These are phyloP conservation scores for Limonomyces culmigenus DNA, from an alignment of 1,284 basidiomycete species.

Conservation along the genomic window DNA sequence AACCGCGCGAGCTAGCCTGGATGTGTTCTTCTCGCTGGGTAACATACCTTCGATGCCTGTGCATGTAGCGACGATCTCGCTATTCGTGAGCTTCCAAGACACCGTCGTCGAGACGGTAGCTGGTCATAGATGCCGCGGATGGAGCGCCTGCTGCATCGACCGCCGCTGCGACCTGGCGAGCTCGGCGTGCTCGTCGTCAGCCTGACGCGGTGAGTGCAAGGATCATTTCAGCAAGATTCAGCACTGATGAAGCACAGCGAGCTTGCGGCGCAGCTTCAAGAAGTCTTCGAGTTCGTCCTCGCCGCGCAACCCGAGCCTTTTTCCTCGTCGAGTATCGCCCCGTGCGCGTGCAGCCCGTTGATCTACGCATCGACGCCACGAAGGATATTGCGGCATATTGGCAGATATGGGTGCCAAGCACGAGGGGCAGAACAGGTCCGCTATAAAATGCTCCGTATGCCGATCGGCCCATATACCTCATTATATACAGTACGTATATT, in stretches of 20 bases:
- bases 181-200: slow-evolving; percentile 86
- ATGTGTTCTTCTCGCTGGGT: slow-evolving; percentile 72
- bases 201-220: slow-evolving; percentile 67
- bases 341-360: no score
- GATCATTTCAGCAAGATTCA: not conserved
- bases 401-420: no score
- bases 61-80: slow-evolving; percentile 88
- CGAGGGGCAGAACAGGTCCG: no score
- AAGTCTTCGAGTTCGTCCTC: slow-evolving; percentile 70
- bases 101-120: slow-evolving; percentile 98
- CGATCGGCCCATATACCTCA: no score
- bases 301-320: slow-evolving; percentile 33
- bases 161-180: slow-evolving; percentile 57
- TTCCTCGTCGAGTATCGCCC: no score
- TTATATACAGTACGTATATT: no score
- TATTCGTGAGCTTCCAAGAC: slow-evolving; percentile 95
- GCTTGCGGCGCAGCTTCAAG: slow-evolving; percentile 85
- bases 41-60: slow-evolving; percentile 91
- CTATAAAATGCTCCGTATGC: no score
- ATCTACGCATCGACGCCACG: no score
- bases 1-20: slow-evolving; percentile 30
- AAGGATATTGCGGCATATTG: no score
- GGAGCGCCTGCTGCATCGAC: slow-evolving; percentile 65
- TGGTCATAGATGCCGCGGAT: slow-evolving; percentile 91
- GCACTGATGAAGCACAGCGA: slow-evolving; percentile 43